These are phyloP conservation scores for Cinnamomum micranthum DNA, from an alignment of 164 flowering plant genomes.

Conservation along the genomic window DNA sequence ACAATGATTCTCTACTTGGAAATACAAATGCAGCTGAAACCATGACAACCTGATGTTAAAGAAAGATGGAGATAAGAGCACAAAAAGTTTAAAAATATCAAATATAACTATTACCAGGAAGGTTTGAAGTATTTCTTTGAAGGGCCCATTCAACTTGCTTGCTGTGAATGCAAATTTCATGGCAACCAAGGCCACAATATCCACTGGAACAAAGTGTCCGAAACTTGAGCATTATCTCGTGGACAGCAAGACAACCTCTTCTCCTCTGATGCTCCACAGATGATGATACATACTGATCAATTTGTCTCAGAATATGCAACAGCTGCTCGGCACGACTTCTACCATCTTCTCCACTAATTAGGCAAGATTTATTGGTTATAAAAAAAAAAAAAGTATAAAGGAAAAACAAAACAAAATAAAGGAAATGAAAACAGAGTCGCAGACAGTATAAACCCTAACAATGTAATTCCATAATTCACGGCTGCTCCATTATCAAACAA, in stretches of 20 bases:
- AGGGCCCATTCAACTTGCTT: slow-evolving; percentile 51
- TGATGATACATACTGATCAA: slow-evolving; percentile 85
- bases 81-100: too few species aligned
- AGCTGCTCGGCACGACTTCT: slow-evolving; percentile 91
- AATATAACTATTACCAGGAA: slow-evolving; percentile 52
- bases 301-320: slow-evolving; percentile 73
- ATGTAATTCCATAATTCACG: too few species aligned
- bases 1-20: slow-evolving; percentile 86
- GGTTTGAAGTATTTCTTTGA: slow-evolving; percentile 52
- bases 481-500: too few species aligned
- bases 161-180: slow-evolving; percentile 65
- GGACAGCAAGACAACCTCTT: slow-evolving; percentile 84
- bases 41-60: neutral
- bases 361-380: neutral
- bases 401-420: too few species aligned
- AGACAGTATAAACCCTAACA: too few species aligned
- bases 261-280: slow-evolving; percentile 77
- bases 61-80: neutral
- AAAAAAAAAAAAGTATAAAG: neutral
- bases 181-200: slow-evolving; percentile 75
- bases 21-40: slow-evolving; percentile 68
- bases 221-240: slow-evolving; percentile 85
- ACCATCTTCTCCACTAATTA: slow-evolving; percentile 92
- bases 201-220: slow-evolving; percentile 74
- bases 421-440: too few species aligned